Evolutionary conservation across 768 basidiomycete species (phyloP).

Genomic region (Dioszegia crocea): DNA sequence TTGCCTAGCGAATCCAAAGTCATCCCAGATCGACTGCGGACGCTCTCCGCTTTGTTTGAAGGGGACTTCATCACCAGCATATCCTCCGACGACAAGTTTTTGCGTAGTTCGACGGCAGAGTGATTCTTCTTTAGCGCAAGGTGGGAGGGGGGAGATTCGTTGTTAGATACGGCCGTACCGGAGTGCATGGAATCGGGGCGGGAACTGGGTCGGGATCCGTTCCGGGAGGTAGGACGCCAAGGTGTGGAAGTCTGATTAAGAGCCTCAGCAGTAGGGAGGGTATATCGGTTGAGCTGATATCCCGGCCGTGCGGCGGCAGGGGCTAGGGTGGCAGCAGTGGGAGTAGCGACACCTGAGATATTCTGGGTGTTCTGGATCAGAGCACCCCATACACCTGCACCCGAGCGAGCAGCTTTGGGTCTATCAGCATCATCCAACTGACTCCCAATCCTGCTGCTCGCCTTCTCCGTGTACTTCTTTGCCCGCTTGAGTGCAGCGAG

Average conservation of each 20-base stretch:
- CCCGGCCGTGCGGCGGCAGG: constrained; percentile 64
- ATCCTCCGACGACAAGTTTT: constrained; percentile 28
- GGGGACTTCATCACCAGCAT: constrained; percentile 12
- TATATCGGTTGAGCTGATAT: constrained; percentile 62
- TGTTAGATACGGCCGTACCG: constrained; percentile 28
- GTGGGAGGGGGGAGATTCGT: constrained; percentile 17
- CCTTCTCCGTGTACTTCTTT: constrained; percentile 13
- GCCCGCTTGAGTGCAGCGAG: constrained; percentile 18
- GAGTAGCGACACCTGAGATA: constrained; percentile 57
- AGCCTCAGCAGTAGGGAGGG: constrained; percentile 21
- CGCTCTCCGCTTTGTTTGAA: constrained; percentile 3
- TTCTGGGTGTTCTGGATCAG: constrained; percentile 68
- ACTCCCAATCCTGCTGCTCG: background rate
- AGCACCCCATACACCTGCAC: constrained; percentile 65
- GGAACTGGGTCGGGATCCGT: constrained; percentile 18
- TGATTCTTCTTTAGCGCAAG: constrained; percentile 5
- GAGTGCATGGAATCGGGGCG: constrained; percentile 37
- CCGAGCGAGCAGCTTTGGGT: constrained; percentile 54
- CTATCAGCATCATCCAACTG: constrained; percentile 19
- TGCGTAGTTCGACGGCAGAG: constrained; percentile 12
- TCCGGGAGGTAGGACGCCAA: constrained; percentile 31
- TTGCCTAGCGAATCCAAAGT: constrained; percentile 23
- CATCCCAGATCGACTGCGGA: constrained; percentile 9
- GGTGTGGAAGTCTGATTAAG: background rate
- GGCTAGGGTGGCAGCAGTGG: constrained; percentile 52